phyloP scores from a whole-genome alignment of 1,139 yeast genomes.

The Debaryomyces fabryi region DNA sequence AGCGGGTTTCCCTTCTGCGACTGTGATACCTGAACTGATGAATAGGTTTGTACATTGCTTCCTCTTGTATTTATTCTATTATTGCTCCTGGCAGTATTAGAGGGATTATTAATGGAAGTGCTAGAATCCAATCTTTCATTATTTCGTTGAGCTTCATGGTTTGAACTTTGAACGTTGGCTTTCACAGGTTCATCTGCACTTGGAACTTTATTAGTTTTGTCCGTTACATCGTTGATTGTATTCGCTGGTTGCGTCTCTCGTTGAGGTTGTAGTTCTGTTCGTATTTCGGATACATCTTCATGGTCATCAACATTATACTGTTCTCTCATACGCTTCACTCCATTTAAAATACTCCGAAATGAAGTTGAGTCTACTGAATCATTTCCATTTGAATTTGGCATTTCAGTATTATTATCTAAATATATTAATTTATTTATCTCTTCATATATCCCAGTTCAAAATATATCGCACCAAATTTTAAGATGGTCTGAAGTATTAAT shows the following conservation, averaged over 20 bases:
- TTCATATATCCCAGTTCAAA: neutral
- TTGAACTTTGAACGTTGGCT: neutral
- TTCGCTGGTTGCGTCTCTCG: neutral
- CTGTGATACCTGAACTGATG: conserved; percentile 27
- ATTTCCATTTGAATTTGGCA: neutral
- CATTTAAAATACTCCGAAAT: conserved; percentile 64
- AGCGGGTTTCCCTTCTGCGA: conserved; percentile 50
- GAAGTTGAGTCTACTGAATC: conserved; percentile 42
- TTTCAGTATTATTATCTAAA: neutral
- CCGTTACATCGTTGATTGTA: neutral
- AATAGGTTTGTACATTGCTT: conserved; percentile 15
- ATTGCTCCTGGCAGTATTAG: neutral
- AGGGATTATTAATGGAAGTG: neutral
- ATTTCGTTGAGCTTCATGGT: neutral
- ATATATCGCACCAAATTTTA: neutral
- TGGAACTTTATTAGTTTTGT: neutral
- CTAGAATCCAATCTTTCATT: neutral
- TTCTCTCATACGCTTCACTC: conserved; percentile 55
- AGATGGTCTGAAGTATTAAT: neutral
- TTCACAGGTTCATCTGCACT: neutral
- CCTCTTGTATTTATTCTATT: neutral
- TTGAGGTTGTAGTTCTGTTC: neutral
- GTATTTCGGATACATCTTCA: neutral
- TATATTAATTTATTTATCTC: neutral
- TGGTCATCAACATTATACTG: conserved; percentile 21